Percentiles rank a stretch among this genome's conserved stretches.
phyloP scores from a whole-genome alignment of 202 grass and related monocot genomes.

The Digitaria exilis region DNA sequence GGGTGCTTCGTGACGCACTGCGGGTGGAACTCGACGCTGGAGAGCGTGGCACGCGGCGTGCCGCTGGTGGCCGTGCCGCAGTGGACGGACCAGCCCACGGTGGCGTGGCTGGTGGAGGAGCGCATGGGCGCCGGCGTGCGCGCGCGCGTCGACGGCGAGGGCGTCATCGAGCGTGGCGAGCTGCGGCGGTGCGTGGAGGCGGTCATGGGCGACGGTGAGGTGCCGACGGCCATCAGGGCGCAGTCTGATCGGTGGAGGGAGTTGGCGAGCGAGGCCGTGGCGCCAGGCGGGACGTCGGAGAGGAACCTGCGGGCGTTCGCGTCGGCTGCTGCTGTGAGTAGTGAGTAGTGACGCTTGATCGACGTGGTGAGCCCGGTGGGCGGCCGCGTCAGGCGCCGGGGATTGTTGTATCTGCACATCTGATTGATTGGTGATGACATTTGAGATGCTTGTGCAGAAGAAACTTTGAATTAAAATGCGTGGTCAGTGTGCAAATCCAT shows the following conservation, averaged over 20 bases:
- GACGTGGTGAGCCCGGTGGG: no score
- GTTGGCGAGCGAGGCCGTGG: neutral
- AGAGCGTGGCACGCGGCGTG: constrained; percentile 41
- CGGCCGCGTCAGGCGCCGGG: neutral
- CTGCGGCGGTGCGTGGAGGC: constrained; percentile 50
- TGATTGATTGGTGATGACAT: neutral
- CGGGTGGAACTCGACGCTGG: constrained; percentile 63
- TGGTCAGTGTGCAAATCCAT: no score
- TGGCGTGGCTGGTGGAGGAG: constrained; percentile 40
- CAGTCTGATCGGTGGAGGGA: neutral
- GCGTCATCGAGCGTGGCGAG: constrained; percentile 34
- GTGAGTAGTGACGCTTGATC: neutral
- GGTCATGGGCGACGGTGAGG: constrained; percentile 47
- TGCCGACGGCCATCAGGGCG: neutral
- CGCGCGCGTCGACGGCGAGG: constrained; percentile 20
- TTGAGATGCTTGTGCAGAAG: neutral
- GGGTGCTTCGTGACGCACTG: constrained; percentile 72
- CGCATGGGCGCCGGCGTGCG: constrained; percentile 46
- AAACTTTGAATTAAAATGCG: no score
- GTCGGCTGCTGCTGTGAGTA: neutral
- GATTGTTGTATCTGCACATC: neutral
- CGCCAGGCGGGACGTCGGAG: neutral
- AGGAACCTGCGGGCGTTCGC: neutral
- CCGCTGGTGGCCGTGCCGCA: constrained; percentile 53
- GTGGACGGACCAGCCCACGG: constrained; percentile 57